phyloP scores from a whole-genome alignment of 345 rosid genomes.

The Cardamine resedifolia region DNA sequence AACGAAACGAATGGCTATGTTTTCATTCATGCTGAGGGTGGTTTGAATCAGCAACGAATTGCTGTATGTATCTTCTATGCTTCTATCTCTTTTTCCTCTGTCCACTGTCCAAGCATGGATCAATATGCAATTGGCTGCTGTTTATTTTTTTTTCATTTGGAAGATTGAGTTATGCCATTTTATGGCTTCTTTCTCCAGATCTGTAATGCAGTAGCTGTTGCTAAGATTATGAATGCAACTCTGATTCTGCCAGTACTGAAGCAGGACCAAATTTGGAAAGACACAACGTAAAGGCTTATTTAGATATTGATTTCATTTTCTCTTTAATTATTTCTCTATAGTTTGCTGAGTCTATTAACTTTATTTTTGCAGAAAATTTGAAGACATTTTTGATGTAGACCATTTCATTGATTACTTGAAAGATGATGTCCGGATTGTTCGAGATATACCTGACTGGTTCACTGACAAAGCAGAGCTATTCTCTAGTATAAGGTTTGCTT shows the following conservation, averaged over 20 bases:
- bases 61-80: constrained; percentile 60
- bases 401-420: constrained; percentile 97
- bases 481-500: constrained; percentile 79
- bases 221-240: constrained; percentile 98
- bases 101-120: background rate
- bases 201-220: constrained; percentile 99
- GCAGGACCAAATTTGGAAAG: constrained; percentile 99
- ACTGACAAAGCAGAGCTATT: constrained; percentile 92
- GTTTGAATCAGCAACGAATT: constrained; percentile 97
- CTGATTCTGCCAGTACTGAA: constrained; percentile 95
- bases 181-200: constrained; percentile 54
- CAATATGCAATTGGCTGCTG: background rate
- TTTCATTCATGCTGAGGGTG: constrained; percentile 99
- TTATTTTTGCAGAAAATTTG: constrained; percentile 74
- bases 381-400: constrained; percentile 94
- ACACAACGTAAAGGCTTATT: constrained; percentile 75
- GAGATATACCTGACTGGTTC: constrained; percentile 97
- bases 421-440: constrained; percentile 84
- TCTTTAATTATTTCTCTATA: background rate
- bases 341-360: constrained; percentile 2
- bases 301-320: background rate
- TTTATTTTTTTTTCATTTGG: background rate
- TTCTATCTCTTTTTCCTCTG: constrained; percentile 5
- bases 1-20: constrained; percentile 96
- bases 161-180: constrained; percentile 4